Evolutionary conservation across 257 asterid genomes (phyloP).

Genomic region (Penstemon newberryi): DNA sequence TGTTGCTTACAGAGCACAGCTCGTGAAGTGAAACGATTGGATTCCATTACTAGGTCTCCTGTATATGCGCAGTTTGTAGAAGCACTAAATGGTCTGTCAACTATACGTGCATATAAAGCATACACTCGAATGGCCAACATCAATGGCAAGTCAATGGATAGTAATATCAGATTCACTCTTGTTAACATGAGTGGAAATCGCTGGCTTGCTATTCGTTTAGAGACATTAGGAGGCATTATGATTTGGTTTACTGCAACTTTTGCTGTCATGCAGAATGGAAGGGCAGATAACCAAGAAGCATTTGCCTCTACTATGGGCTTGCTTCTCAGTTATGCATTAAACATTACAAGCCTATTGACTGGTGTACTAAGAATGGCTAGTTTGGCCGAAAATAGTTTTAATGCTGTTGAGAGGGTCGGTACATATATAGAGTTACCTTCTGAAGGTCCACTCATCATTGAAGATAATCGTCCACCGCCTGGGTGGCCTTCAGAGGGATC

Average conservation of each 20-base stretch:
- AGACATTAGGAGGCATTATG: constrained; percentile 93
- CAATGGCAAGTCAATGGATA: constrained; percentile 91
- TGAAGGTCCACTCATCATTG: constrained; percentile 68
- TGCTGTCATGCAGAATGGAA: constrained; percentile 91
- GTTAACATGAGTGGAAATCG: constrained; percentile 91
- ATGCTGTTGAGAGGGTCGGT: constrained; percentile 93
- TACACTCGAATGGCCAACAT: constrained; percentile 85
- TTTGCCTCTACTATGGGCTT: constrained; percentile 98
- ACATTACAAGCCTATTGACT: constrained; percentile 78
- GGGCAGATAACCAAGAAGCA: constrained; percentile 81
- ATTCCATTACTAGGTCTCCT: constrained; percentile 87
- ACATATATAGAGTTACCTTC: constrained; percentile 86
- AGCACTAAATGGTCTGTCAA: constrained; percentile 88
- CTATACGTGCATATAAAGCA: constrained; percentile 96
- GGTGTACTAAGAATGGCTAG: constrained; percentile 87
- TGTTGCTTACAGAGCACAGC: constrained; percentile 61
- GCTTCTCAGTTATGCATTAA: constrained; percentile 88
- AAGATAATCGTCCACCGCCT: constrained; percentile 84
- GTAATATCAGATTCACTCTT: constrained; percentile 80
- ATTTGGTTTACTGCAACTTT: constrained; percentile 97
- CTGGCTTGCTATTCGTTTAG: constrained; percentile 92
- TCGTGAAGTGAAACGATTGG: constrained; percentile 94
- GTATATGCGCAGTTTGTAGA: constrained; percentile 99
- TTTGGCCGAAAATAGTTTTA: constrained; percentile 86
- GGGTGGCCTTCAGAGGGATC: constrained; percentile 96